Base-by-base conservation (phyloP, 805 yeast species). In the Myxozyma monticola region DNA sequence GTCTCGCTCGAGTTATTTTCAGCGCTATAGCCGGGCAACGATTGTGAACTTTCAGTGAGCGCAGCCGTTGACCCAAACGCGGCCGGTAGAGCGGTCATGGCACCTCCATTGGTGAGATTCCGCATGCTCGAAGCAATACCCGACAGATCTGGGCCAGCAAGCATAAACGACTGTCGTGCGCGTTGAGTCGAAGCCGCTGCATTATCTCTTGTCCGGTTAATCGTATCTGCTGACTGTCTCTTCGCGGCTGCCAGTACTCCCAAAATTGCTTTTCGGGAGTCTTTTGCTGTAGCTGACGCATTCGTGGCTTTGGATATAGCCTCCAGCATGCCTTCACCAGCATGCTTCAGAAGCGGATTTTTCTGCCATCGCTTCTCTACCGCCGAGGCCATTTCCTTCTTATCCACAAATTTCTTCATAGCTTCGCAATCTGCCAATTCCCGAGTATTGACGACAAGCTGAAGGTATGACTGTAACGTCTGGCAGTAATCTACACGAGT, bases 361-460 rank as follows among this genome's bases (percentile, higher is more conserved):
- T 51, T 54, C 25, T 37, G 48, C 56, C 50, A 54, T 22, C 58
- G 37, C 30, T 42, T 44, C 20, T 54, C 58, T 14, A 37, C 41
- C 5, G 48, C 39, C 10, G 57, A 36, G 21, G 56, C 37, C 14
- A 45, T 45, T 26, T 57, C 61, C 29, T 53, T 54, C 42, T 58
- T 58, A 37, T 56, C 56, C 24, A 55, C 51, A 51, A 60, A 60
- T 26, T 60, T 58, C 37, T 54, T 51, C 44, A 60, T 48, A 0
- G 62, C 62, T 35, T 60, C 62, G 31, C 60, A 51, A 25, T 47
- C 54, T 2, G 60, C 60, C 5, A 60, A 33, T 24, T 58, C 62
- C 9, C 56, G 56, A 22, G 59, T 59, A 9, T 48, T 51, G 9
- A 57, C 59, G 35, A 60, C 61, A 10, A 48, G 51, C 33, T 46